Evolutionary conservation across 148 eudicot species (phyloP).

Genomic region (Amaranthus hypochondriacus): DNA sequence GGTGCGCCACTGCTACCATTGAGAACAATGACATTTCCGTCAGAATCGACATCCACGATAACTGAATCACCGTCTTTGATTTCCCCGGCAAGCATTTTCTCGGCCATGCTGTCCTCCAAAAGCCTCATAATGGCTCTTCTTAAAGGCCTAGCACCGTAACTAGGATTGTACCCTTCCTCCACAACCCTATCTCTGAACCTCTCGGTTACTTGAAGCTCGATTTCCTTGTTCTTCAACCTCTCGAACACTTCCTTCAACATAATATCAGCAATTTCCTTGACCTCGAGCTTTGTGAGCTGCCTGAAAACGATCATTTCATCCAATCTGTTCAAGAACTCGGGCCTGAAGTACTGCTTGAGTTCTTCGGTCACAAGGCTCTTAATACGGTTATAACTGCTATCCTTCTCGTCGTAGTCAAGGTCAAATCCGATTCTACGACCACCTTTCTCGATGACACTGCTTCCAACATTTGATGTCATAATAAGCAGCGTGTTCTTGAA

Average conservation of each 20-base stretch:
- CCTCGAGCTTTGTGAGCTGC: slow-evolving; percentile 81
- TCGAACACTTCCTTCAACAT: slow-evolving; percentile 89
- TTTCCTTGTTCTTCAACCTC: slow-evolving; percentile 57
- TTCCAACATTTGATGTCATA: slow-evolving; percentile 90
- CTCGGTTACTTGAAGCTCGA: slow-evolving; percentile 77
- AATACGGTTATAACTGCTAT: slow-evolving; percentile 70
- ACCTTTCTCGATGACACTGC: slow-evolving; percentile 84
- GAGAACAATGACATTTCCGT: slow-evolving; percentile 64
- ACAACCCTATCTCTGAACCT: slow-evolving; percentile 72
- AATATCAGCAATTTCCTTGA: slow-evolving; percentile 84
- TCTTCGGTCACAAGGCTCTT: slow-evolving; percentile 76
- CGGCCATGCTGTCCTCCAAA: slow-evolving; percentile 90
- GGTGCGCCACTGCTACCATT: slow-evolving; percentile 70
- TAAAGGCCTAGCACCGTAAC: slow-evolving; percentile 86
- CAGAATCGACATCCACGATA: slow-evolving; percentile 70
- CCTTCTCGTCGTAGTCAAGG: slow-evolving; percentile 55
- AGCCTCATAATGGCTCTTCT: slow-evolving; percentile 93
- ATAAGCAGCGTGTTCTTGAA: slow-evolving; percentile 85
- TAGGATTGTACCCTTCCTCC: slow-evolving; percentile 82
- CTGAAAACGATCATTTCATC: slow-evolving; percentile 91
- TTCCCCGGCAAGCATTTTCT: slow-evolving; percentile 83
- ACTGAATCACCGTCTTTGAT: slow-evolving; percentile 87
- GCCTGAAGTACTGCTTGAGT: slow-evolving; percentile 78
- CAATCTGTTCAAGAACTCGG: slow-evolving; percentile 82
- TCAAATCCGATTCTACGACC: slow-evolving; percentile 67